phyloP scores from a whole-genome alignment of 2,329 filamentous ascomycete species.

The Aspergillus sp. region DNA sequence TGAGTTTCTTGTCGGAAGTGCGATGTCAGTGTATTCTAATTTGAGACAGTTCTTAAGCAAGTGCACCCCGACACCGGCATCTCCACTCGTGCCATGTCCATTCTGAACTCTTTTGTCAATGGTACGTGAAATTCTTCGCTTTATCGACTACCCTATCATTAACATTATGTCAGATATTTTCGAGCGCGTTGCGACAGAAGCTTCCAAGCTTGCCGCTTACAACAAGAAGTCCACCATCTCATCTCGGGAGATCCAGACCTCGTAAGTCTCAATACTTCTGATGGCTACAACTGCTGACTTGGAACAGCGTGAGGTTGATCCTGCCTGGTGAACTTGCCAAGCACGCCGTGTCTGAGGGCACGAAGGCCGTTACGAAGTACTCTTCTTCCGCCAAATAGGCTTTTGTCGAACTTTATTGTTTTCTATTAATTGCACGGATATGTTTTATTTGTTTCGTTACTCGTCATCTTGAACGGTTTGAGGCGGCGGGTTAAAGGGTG shows the following conservation, averaged over 20 bases:
- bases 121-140: constrained; percentile 57
- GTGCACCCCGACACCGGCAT: constrained; percentile 99
- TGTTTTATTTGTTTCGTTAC: constrained; percentile 41
- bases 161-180: constrained; percentile 73
- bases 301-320: constrained; percentile 78
- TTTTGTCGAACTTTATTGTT: constrained; percentile 54
- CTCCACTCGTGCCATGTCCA: constrained; percentile 99
- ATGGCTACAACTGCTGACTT: constrained; percentile 26
- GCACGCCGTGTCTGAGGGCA: constrained; percentile 99
- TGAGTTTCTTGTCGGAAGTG: constrained; percentile 51
- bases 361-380: constrained; percentile 99
- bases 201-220: constrained; percentile 98
- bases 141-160: background rate
- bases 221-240: constrained; percentile 99
- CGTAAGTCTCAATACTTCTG: constrained; percentile 50
- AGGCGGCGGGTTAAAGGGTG: constrained; percentile 48
- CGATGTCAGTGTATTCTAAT: background rate
- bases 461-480: constrained; percentile 44
- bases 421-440: constrained; percentile 55
- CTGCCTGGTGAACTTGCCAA: constrained; percentile 98
- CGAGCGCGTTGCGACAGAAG: constrained; percentile 97
- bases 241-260: constrained; percentile 98
- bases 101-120: constrained; percentile 99
- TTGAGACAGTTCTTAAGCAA: constrained; percentile 86
- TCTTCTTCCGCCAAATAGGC: constrained; percentile 97